Conservation (phyloP, 2,329 filamentous ascomycete genomes). For the Colletotrichum navitas region DNA sequence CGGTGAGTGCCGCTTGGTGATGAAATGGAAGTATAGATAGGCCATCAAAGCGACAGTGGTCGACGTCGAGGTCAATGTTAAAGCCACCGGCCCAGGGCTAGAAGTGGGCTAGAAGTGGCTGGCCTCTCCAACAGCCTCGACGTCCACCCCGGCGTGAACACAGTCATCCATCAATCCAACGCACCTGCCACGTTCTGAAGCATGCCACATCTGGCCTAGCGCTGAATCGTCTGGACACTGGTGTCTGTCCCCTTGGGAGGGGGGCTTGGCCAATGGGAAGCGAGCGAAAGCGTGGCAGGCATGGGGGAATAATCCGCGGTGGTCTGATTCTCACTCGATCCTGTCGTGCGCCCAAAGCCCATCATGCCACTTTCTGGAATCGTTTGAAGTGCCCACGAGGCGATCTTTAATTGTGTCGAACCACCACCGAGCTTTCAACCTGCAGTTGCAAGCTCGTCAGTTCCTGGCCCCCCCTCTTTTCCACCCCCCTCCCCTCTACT, state of each 20-base stretch:
- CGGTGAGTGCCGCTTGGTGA: neutral
- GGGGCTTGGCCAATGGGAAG: conserved; percentile 28
- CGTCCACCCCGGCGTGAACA: conserved; percentile 27
- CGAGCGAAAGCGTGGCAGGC: conserved; percentile 26
- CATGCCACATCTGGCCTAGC: conserved; percentile 29
- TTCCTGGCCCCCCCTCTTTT: conserved; percentile 26
- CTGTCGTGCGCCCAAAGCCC: conserved; percentile 39
- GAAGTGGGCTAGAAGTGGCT: conserved; percentile 12
- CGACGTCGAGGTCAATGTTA: neutral
- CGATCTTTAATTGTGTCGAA: conserved; percentile 41
- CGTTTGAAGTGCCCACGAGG: conserved; percentile 39
- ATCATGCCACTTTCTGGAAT: conserved; percentile 42
- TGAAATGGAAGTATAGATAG: neutral
- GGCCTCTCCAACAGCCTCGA: conserved; percentile 26
- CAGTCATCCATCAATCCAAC: conserved; percentile 18
- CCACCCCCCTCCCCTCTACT: neutral
- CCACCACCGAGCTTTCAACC: conserved; percentile 34
- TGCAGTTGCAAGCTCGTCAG: conserved; percentile 37
- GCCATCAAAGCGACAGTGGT: too few relatives aligned
- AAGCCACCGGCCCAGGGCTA: conserved; percentile 1
- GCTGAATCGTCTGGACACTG: conserved; percentile 31
- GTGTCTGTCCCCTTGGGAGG: conserved; percentile 11
- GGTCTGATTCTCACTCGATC: conserved; percentile 42
- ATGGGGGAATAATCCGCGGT: conserved; percentile 41
- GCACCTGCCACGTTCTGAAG: conserved; percentile 40